Base-by-base conservation (phyloP, 371 early-diverging fungal species). In the Phascolomyces articulosus region DNA sequence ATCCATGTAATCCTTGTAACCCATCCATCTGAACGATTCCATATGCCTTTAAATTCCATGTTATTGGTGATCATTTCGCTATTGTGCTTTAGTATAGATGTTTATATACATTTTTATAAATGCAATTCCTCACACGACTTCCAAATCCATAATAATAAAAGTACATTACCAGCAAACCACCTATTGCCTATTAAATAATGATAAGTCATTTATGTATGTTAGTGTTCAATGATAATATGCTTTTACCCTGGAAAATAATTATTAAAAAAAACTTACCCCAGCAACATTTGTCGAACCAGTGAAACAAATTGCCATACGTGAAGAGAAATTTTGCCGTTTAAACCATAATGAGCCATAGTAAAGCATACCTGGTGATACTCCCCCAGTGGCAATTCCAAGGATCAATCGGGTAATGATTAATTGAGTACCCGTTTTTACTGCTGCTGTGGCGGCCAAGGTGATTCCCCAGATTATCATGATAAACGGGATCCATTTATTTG, bases 401-500 rank as follows among this genome's bases (percentile, higher is more conserved):
- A 91, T 87, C 72, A 90, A 91, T 13, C 93, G 83, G 27, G 80
- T 60, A 1, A 80, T 80, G 44, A 86, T 66, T 44, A 90, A 70
- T 13, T 85, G 85, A 9, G 78, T 68, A 24, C 79, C 62, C 40
- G 79, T 79, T 1, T 54, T 55, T 29, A 71, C 64, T 2, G 80
- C 80, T 21, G 83, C 81, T 82, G 82, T 79, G 16, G 68, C 69
- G 20, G 80, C 77, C 74, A 80, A 73, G 44, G 68, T 53, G 40
- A 23, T 40, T 9, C 82, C 83, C 84, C 83, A 71, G 57, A 72
- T 56, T 54, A 83, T 69, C 78, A 80, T 78, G 28, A 84, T 72
- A 20, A 87, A 72, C 4, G 92, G 86, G 49, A 95, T 86, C 95
- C 92, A 91, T 31, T 67, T 65, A 18, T 82, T 78, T 10, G 92